Evolutionary conservation across 768 basidiomycete species (phyloP).

Genomic region (Glaciozyma antarctica): DNA sequence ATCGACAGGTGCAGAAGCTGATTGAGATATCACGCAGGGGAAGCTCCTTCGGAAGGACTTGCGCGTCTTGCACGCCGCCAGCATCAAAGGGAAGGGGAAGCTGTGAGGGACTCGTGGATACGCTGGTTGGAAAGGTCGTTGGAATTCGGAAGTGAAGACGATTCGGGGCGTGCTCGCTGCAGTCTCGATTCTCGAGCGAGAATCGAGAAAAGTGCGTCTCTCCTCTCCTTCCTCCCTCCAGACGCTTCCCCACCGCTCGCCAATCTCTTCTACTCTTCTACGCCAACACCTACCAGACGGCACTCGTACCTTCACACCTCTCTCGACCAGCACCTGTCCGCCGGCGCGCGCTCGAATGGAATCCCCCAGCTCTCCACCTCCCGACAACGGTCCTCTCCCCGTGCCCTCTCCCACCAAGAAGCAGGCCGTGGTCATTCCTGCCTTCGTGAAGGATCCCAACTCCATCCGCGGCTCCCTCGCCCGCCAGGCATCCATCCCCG

Average conservation of each 20-base stretch:
- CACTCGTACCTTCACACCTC: too few relatives aligned
- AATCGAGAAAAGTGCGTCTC: too few relatives aligned
- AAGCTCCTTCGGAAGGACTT: not conserved
- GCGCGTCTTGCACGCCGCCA: too few relatives aligned
- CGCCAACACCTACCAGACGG: too few relatives aligned
- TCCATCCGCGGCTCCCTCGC: constrained; percentile 14
- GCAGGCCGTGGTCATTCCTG: not conserved
- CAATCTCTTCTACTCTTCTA: too few relatives aligned
- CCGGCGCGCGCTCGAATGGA: not conserved
- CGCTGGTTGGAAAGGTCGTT: constrained; percentile 6
- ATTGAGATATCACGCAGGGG: not conserved
- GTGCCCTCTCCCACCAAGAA: constrained; percentile 14
- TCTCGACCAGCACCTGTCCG: not conserved
- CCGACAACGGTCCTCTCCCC: constrained; percentile 1
- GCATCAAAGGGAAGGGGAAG: not conserved
- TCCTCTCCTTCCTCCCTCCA: too few relatives aligned
- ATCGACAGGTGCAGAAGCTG: not conserved
- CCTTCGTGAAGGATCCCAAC: not conserved
- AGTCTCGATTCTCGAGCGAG: too few relatives aligned
- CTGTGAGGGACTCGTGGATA: not conserved
- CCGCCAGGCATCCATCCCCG: not conserved
- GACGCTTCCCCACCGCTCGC: too few relatives aligned
- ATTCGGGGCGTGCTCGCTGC: too few relatives aligned
- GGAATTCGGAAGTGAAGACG: too few relatives aligned
- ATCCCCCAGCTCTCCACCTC: not conserved